Percentiles rank a stretch among this genome's conserved stretches.
phyloP scores from a whole-genome alignment of 306 rosid genomes.

The Cicer judaicum region DNA sequence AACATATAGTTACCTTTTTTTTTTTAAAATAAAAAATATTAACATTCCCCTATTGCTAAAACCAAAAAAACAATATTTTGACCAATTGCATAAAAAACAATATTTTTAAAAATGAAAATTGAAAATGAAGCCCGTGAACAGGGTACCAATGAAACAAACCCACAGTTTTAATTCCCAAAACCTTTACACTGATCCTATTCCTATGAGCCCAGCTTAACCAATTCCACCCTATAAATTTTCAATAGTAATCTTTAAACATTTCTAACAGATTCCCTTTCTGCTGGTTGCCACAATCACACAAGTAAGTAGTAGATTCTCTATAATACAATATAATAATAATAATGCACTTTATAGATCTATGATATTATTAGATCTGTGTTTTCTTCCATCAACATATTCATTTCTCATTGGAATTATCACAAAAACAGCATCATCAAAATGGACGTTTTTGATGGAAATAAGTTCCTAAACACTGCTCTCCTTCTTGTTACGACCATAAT shows the following conservation, averaged over 20 bases:
- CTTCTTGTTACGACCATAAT: slow-evolving; percentile 68
- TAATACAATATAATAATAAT: too few relatives aligned
- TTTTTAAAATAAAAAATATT: too few relatives aligned
- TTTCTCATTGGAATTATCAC: not conserved
- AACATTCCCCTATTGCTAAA: too few relatives aligned
- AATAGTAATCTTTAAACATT: too few relatives aligned
- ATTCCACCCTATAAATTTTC: too few relatives aligned
- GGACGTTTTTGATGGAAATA: slow-evolving; percentile 48
- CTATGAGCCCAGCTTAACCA: not conserved
- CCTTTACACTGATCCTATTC: not conserved
- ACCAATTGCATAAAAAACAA: too few relatives aligned
- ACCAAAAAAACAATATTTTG: too few relatives aligned
- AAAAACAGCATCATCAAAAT: not conserved
- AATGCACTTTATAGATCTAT: not conserved
- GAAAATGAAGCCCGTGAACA: not conserved
- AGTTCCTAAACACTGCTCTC: slow-evolving; percentile 53
- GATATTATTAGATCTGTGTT: not conserved
- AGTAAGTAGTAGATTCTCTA: too few relatives aligned
- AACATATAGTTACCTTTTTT: too few relatives aligned
- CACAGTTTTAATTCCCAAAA: slow-evolving; percentile 1
- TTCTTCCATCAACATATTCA: not conserved
- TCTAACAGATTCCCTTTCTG: too few relatives aligned
- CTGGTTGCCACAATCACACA: too few relatives aligned
- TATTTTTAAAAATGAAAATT: not conserved
- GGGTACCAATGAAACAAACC: not conserved